Conservation (phyloP, 305 asterid genomes). For the Fraxinus floribunda region DNA sequence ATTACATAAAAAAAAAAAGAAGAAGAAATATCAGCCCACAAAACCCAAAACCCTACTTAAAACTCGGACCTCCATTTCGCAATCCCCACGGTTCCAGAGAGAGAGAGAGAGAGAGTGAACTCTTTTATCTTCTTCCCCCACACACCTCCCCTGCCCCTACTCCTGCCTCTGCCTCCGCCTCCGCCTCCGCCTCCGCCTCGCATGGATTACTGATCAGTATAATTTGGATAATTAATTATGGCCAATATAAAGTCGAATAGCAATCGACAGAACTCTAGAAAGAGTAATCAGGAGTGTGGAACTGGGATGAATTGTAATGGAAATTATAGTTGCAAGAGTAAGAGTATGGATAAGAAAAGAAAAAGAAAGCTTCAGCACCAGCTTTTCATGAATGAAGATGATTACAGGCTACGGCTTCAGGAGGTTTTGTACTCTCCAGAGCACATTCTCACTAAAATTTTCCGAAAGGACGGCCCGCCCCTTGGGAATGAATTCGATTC, state of each 20-base stretch:
- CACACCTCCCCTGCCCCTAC: not conserved
- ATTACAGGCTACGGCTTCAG: slow-evolving; percentile 64
- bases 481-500: slow-evolving; percentile 74
- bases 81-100: slow-evolving; percentile 10
- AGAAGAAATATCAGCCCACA: slow-evolving; percentile 27
- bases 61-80: slow-evolving; percentile 48
- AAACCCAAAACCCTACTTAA: slow-evolving; percentile 76
- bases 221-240: slow-evolving; percentile 27
- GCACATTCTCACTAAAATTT: slow-evolving; percentile 57
- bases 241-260: slow-evolving; percentile 28
- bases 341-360: slow-evolving; percentile 27
- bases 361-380: slow-evolving; percentile 37
- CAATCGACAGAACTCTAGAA: slow-evolving; percentile 18
- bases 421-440: slow-evolving; percentile 67
- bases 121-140: slow-evolving; percentile 1
- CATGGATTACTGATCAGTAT: slow-evolving; percentile 32
- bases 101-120: slow-evolving; percentile 8
- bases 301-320: slow-evolving; percentile 26
- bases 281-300: slow-evolving; percentile 14
- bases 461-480: slow-evolving; percentile 85
- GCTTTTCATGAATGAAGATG: slow-evolving; percentile 55
- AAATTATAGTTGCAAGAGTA: slow-evolving; percentile 24
- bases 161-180: not conserved
- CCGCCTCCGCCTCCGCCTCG: not conserved
- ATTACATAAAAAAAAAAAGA: not conserved